Conservation (phyloP, 163 green algal species). For the Chlorella variabilis region DNA sequence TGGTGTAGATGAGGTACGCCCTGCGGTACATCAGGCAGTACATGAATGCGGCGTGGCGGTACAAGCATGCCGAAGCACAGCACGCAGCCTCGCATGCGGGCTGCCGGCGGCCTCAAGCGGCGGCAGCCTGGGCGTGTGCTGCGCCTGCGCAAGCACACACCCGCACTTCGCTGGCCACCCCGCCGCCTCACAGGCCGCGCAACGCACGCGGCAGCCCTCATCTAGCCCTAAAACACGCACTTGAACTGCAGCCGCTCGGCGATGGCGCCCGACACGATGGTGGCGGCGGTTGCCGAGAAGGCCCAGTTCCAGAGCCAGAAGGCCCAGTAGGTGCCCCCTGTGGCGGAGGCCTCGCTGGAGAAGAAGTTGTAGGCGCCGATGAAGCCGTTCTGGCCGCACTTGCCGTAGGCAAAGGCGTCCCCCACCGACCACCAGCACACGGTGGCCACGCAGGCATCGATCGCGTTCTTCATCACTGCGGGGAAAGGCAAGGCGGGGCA, state of each 20-base stretch:
- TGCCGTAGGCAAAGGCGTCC: constrained; percentile 46
- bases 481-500: not conserved
- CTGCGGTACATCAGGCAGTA: not conserved
- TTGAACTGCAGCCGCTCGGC: constrained; percentile 65
- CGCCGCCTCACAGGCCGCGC: no score
- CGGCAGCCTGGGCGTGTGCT: no score
- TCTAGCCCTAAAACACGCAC: no score
- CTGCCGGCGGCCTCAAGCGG: not conserved
- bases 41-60: not conserved
- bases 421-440: constrained; percentile 55
- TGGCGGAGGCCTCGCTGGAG: not conserved
- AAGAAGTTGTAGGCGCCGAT: constrained; percentile 45
- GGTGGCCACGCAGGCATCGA: constrained; percentile 66
- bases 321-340: constrained; percentile 3
- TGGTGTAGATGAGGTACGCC: constrained; percentile 78
- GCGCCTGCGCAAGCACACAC: no score
- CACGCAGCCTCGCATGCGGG: not conserved
- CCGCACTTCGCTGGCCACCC: no score
- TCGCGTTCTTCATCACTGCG: constrained; percentile 72
- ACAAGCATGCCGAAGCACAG: not conserved
- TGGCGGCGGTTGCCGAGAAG: constrained; percentile 66
- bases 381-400: constrained; percentile 45
- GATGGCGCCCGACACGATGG: constrained; percentile 76
- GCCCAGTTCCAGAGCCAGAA: constrained; percentile 37
- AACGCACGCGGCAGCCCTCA: no score